These are phyloP conservation scores for Diplocarpon mali DNA, from an alignment of 2,329 filamentous ascomycete genomes.

Conservation along the genomic window DNA sequence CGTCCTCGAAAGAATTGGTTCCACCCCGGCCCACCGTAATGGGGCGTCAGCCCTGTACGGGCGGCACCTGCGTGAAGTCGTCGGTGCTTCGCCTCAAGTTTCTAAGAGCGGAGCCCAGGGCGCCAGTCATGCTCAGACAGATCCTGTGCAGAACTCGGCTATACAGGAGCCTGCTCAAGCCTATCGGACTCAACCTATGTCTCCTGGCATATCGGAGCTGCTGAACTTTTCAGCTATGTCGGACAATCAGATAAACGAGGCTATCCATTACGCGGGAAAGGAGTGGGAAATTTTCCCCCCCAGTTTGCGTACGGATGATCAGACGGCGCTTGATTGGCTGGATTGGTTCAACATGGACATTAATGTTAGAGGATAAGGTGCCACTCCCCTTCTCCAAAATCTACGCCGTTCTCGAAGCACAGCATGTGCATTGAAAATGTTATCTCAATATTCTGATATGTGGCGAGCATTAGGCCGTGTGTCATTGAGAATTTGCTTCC, in stretches of 20 bases:
- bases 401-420: too few species aligned
- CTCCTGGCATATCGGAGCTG: conserved; percentile 29
- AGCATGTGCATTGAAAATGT: too few species aligned
- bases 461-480: too few species aligned
- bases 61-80: conserved; percentile 38
- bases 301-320: conserved; percentile 20
- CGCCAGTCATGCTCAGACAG: conserved; percentile 6
- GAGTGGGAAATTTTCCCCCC: conserved; percentile 36
- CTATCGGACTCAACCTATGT: conserved; percentile 5
- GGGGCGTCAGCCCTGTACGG: conserved; percentile 53
- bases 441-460: too few species aligned
- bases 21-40: conserved; percentile 52
- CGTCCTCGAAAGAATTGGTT: conserved; percentile 58
- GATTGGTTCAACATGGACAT: conserved; percentile 24
- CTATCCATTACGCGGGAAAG: conserved; percentile 51
- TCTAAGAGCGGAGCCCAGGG: background rate
- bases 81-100: conserved; percentile 12
- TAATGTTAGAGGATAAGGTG: conserved; percentile 4
- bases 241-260: conserved; percentile 55
- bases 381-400: too few species aligned
- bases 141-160: conserved; percentile 1
- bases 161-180: conserved; percentile 2
- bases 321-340: conserved; percentile 23
- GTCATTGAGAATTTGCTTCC: too few species aligned
- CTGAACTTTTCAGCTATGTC: conserved; percentile 60